These are phyloP conservation scores for Pugionium cornutum DNA, from an alignment of 345 rosid species.

Conservation along the genomic window DNA sequence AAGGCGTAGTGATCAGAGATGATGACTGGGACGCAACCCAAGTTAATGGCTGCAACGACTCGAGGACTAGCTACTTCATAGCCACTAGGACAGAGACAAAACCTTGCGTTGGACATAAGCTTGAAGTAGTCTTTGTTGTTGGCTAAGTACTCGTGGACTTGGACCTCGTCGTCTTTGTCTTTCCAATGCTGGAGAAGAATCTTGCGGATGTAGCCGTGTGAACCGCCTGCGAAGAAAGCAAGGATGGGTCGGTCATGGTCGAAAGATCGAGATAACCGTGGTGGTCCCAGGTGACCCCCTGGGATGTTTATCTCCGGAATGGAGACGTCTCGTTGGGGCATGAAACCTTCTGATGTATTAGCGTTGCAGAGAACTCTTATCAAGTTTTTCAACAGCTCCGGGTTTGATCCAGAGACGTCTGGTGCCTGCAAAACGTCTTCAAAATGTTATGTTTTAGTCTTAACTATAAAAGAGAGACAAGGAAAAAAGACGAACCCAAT, in stretches of 20 bases:
- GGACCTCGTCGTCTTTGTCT: slow-evolving; percentile 49
- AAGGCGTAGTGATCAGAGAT: slow-evolving; percentile 48
- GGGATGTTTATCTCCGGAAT: slow-evolving; percentile 49
- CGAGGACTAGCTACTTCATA: slow-evolving; percentile 61
- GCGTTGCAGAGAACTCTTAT: slow-evolving; percentile 57
- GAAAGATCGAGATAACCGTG: slow-evolving; percentile 21
- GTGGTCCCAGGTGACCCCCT: slow-evolving; percentile 24
- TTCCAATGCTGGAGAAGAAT: slow-evolving; percentile 45
- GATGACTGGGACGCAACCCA: slow-evolving; percentile 55
- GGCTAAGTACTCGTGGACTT: slow-evolving; percentile 48
- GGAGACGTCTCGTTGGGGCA: slow-evolving; percentile 48
- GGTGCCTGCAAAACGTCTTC: slow-evolving; percentile 46
- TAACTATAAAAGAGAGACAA: neutral
- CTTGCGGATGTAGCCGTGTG: slow-evolving; percentile 48
- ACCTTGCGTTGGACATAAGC: slow-evolving; percentile 46
- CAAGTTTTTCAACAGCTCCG: slow-evolving; percentile 39
- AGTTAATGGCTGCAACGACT: slow-evolving; percentile 47
- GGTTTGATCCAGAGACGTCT: slow-evolving; percentile 31
- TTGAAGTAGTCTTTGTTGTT: slow-evolving; percentile 39
- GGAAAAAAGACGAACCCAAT: slow-evolving; percentile 46
- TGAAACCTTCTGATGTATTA: slow-evolving; percentile 53
- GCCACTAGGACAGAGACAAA: slow-evolving; percentile 62
- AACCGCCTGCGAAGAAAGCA: slow-evolving; percentile 55
- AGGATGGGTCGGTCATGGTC: slow-evolving; percentile 39
- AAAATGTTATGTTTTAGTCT: neutral